A percentile compares a stretch with the other conserved stretches of the same genome.
Conservation (phyloP, 495 filamentous ascomycete species). For the Aspergillus nanangensis region DNA sequence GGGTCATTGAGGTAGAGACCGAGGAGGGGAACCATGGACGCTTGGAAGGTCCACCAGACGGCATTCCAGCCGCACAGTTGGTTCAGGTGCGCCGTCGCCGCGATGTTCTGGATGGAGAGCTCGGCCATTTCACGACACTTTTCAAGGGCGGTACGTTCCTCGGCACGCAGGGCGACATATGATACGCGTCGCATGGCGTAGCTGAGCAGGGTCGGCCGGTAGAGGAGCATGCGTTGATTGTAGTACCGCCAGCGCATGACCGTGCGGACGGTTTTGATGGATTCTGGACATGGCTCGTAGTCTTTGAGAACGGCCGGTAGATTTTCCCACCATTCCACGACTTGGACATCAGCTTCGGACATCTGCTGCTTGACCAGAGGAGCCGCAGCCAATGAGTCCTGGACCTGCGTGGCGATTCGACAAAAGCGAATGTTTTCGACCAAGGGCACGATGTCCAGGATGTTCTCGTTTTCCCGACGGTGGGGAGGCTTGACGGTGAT, state of each 20-base stretch:
- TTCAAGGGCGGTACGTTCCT: slow-evolving; percentile 60
- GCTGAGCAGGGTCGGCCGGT: slow-evolving; percentile 62
- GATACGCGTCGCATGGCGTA: slow-evolving; percentile 56
- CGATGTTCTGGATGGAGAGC: slow-evolving; percentile 60
- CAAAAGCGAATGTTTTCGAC: slow-evolving; percentile 70
- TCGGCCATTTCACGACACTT: slow-evolving; percentile 60
- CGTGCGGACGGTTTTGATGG: slow-evolving; percentile 58
- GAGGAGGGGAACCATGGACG: slow-evolving; percentile 68
- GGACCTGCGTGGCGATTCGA: slow-evolving; percentile 64
- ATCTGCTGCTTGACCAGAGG: slow-evolving; percentile 57
- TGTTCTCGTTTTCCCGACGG: not conserved
- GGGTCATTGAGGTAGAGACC: slow-evolving; percentile 44
- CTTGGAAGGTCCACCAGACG: slow-evolving; percentile 73
- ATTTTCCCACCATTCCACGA: slow-evolving; percentile 59
- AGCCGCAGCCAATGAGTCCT: slow-evolving; percentile 62
- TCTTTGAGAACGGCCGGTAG: slow-evolving; percentile 61
- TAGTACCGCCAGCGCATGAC: slow-evolving; percentile 74
- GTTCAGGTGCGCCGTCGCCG: slow-evolving; percentile 54
- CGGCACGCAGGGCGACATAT: slow-evolving; percentile 44
- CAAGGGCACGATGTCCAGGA: slow-evolving; percentile 44
- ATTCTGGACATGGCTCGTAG: slow-evolving; percentile 44
- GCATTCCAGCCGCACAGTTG: slow-evolving; percentile 75
- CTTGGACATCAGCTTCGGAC: slow-evolving; percentile 53
- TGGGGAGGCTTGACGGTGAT: slow-evolving; percentile 44
- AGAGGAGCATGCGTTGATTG: slow-evolving; percentile 68